These are phyloP conservation scores for Amaranthus palmeri DNA, from an alignment of 148 eudicot species.

Conservation along the genomic window DNA sequence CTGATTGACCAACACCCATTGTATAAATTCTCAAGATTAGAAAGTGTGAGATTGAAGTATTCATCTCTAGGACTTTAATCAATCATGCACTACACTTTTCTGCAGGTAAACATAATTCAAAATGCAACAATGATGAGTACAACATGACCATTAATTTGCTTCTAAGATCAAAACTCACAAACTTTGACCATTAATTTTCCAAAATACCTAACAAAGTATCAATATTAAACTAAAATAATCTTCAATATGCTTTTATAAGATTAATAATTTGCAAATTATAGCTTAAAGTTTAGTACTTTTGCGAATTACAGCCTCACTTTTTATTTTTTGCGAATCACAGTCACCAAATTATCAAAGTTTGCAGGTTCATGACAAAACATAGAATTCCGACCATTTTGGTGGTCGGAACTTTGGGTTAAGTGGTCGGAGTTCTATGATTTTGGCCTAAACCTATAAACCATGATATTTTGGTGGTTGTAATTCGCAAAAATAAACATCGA, in stretches of 20 bases:
- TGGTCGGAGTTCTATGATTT: no score
- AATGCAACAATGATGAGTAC: constrained; percentile 5
- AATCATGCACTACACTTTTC: constrained; percentile 6
- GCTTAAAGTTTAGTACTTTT: no score
- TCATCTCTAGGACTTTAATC: neutral
- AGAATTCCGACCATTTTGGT: no score
- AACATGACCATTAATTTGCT: neutral
- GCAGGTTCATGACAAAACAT: no score
- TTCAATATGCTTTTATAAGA: neutral
- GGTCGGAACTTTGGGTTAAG: no score
- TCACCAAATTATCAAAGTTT: no score
- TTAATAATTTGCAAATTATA: no score
- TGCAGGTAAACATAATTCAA: constrained; percentile 6
- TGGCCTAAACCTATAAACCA: no score
- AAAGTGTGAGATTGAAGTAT: neutral
- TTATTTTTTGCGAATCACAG: no score
- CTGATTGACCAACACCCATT: neutral
- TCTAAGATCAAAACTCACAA: neutral
- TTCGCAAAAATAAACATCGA: no score
- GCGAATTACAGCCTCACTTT: no score
- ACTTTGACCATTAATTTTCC: neutral
- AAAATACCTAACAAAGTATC: neutral
- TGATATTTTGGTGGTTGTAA: no score
- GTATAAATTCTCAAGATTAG: neutral
- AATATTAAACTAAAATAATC: neutral